A percentile compares a stretch with the other conserved stretches of the same genome.
These are phyloP conservation scores for Stagonosporopsis vannaccii DNA, from an alignment of 2,329 filamentous ascomycete genomes.

Conservation along the genomic window DNA sequence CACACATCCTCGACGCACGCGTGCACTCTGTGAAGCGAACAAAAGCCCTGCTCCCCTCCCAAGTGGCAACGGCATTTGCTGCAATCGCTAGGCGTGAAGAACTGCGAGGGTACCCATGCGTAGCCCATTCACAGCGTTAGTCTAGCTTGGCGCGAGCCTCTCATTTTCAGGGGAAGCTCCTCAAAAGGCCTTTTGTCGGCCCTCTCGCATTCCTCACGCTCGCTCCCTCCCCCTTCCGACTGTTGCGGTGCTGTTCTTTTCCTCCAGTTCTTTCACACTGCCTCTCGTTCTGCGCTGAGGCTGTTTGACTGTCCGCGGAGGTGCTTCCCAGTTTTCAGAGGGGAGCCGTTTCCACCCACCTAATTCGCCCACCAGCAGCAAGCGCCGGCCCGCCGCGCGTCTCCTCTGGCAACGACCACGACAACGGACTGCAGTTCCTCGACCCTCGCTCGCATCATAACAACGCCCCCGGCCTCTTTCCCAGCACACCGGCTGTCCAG, in stretches of 20 bases:
- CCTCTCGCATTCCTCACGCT: slow-evolving; percentile 40
- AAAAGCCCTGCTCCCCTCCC: background rate
- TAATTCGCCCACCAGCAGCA: slow-evolving; percentile 27
- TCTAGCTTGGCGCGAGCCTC: slow-evolving; percentile 35
- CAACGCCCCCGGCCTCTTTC: slow-evolving; percentile 23
- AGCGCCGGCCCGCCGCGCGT: slow-evolving; percentile 45
- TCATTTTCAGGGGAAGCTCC: slow-evolving; percentile 42
- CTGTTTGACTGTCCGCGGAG: slow-evolving; percentile 21
- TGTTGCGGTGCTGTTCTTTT: slow-evolving; percentile 20
- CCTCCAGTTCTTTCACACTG: slow-evolving; percentile 31
- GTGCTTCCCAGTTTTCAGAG: slow-evolving; percentile 22
- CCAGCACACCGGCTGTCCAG: slow-evolving; percentile 7
- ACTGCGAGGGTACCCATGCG: slow-evolving; percentile 37
- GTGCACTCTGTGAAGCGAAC: slow-evolving; percentile 2
- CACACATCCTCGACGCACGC: background rate
- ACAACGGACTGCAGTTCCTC: slow-evolving; percentile 35
- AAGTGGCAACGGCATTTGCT: slow-evolving; percentile 29
- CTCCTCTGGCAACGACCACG: slow-evolving; percentile 42
- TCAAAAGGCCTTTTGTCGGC: slow-evolving; percentile 42
- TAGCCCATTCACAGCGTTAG: slow-evolving; percentile 32
- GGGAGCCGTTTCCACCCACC: slow-evolving; percentile 35
- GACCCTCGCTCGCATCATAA: slow-evolving; percentile 39
- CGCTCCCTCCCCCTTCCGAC: slow-evolving; percentile 39
- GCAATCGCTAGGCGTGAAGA: slow-evolving; percentile 25
- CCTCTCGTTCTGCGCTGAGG: slow-evolving; percentile 42